Percentiles rank a stretch among this genome's conserved stretches.
phyloP scores from a whole-genome alignment of 371 early-diverging fungal species.

The Saksenaea vasiformis region DNA sequence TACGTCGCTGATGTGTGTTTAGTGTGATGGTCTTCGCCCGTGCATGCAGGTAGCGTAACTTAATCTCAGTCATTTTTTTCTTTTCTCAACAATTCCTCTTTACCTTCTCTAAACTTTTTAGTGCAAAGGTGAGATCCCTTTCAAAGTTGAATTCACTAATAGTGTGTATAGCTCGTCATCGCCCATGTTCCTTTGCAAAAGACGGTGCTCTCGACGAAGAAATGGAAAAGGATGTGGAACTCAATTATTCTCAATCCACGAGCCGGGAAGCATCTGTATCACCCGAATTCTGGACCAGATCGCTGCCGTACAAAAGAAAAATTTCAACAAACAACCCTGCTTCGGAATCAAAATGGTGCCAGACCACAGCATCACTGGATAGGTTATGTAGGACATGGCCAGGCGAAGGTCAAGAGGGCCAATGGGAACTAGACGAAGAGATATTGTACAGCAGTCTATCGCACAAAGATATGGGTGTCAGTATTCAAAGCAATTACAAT shows the following conservation, averaged over 20 bases:
- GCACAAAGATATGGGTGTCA: neutral
- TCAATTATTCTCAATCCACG: neutral
- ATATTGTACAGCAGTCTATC: constrained; percentile 1
- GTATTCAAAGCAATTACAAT: neutral
- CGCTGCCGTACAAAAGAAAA: neutral
- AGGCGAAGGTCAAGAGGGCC: neutral
- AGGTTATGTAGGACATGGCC: constrained; percentile 11
- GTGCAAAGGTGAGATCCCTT: constrained; percentile 18
- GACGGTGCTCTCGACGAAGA: constrained; percentile 16
- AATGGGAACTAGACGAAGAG: constrained; percentile 11
- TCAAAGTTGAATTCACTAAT: neutral
- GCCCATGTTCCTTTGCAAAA: constrained; percentile 32
- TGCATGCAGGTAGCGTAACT: constrained; percentile 52
- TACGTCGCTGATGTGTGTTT: neutral
- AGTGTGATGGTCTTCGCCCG: constrained; percentile 56
- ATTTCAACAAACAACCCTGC: neutral
- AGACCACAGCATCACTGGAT: constrained; percentile 5
- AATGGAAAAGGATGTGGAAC: neutral
- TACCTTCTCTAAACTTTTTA: neutral
- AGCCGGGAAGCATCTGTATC: neutral
- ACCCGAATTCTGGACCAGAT: neutral
- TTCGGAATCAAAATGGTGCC: neutral
- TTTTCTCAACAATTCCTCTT: neutral
- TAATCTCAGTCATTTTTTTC: neutral
- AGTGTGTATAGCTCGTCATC: constrained; percentile 18